A percentile compares a stretch with the other conserved stretches of the same genome.
Evolutionary conservation across 139 green algal species (phyloP).

Genomic region (Microglena sp.): DNA sequence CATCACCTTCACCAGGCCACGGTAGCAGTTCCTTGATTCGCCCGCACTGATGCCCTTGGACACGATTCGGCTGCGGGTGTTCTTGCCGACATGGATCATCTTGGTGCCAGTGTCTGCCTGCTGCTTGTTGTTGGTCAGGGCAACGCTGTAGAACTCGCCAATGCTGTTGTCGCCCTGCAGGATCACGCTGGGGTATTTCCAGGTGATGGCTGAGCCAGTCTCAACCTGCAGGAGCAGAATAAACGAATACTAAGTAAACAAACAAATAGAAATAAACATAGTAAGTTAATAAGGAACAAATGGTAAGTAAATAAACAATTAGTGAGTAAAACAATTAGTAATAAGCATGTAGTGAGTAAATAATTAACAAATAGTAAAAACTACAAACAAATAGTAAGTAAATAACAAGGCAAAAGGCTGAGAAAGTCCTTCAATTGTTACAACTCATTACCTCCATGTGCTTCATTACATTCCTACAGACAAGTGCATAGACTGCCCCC

Average conservation of each 20-base stretch:
- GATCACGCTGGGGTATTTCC: slow-evolving; percentile 96
- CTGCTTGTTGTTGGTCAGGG: slow-evolving; percentile 96
- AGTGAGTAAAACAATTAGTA: too few relatives aligned
- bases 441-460: too few relatives aligned
- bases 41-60: slow-evolving; percentile 96
- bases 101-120: slow-evolving; percentile 80
- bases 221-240: slow-evolving; percentile 78
- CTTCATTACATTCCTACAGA: too few relatives aligned
- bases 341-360: too few relatives aligned
- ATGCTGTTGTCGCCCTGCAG: slow-evolving; percentile 87
- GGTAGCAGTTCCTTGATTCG: slow-evolving; percentile 40
- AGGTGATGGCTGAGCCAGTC: slow-evolving; percentile 96
- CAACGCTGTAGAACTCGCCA: slow-evolving; percentile 97
- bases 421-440: too few relatives aligned
- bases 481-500: too few relatives aligned
- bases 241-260: slow-evolving; percentile 1
- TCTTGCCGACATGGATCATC: slow-evolving; percentile 97
- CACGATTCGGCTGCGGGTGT: slow-evolving; percentile 94
- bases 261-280: too few relatives aligned
- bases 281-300: too few relatives aligned
- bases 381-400: too few relatives aligned
- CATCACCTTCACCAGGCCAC: slow-evolving; percentile 77
- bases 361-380: too few relatives aligned
- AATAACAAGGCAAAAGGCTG: too few relatives aligned
- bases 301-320: too few relatives aligned